Percentiles rank a stretch among this genome's conserved stretches.
Evolutionary conservation across 345 rosid species (phyloP).

Genomic region (Eucalyptus curtisii): DNA sequence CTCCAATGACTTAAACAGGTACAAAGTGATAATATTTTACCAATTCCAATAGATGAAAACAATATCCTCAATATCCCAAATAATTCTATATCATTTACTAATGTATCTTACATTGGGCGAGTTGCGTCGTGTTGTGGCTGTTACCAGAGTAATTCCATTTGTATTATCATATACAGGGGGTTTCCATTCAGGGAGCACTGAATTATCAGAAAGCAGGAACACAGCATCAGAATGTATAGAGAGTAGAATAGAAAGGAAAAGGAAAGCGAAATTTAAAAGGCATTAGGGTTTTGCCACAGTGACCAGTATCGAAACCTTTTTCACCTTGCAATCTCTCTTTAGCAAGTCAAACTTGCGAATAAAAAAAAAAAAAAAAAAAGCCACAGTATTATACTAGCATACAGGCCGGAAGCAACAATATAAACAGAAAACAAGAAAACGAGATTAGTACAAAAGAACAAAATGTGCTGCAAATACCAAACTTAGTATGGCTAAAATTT

Average conservation of each 20-base stretch:
- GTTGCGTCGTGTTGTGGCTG: constrained; percentile 94
- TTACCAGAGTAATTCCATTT: constrained; percentile 62
- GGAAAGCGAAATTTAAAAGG: background rate
- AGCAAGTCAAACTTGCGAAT: background rate
- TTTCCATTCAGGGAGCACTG: constrained; percentile 95
- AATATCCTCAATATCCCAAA: background rate
- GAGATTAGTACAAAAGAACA: background rate
- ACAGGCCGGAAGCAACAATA: background rate
- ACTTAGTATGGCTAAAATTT: background rate
- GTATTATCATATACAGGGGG: constrained; percentile 91
- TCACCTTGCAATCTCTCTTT: background rate
- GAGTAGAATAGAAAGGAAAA: background rate
- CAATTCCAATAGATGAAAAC: background rate
- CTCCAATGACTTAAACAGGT: background rate
- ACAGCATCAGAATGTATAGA: background rate
- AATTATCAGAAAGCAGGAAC: background rate
- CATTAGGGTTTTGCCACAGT: background rate
- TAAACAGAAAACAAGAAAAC: background rate
- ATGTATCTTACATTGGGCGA: constrained; percentile 61
- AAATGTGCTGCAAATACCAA: background rate
- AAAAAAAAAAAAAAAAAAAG: background rate
- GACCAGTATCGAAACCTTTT: background rate
- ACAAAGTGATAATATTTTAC: background rate
- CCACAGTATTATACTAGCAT: background rate
- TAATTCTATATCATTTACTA: background rate